Base-by-base conservation (phyloP, 208 protist species). In the Crithidia acanthocephali region DNA sequence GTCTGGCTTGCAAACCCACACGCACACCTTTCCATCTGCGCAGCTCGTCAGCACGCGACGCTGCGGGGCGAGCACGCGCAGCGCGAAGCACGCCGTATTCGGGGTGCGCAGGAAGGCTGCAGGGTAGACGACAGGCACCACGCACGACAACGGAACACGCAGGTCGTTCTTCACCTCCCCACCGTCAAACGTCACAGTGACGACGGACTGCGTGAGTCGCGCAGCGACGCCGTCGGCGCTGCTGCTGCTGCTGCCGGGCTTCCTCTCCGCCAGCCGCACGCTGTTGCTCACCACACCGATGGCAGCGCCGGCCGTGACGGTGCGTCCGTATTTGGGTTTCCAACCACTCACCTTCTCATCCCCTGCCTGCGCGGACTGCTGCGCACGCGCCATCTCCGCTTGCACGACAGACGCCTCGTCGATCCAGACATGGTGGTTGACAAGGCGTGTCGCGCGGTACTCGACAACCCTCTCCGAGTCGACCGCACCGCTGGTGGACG, bases 81-180 rank as follows among this genome's bases (percentile, higher is more conserved):
- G 50, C 9, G 85, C 84, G 63, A 90, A 87, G 25, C 84, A 92
- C 13, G 77, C 79, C 11, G 63, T 84, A 9, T 76, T 67, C 0
- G 74, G 62, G 20, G 68, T 91, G 13, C 72, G 62, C 28, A 88
- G 44, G 51, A 78, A 73, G 15, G 70, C 53, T 10, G 90, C 61
- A 0, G 91, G 87, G 58, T 90, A 88, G 40, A 84, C 72, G 7
- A 88, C 91, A 15, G 88, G 91, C 62, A 91, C 74, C 13, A 95
- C 83, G 28, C 76, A 85, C 60, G 57, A 80, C 47, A 92, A 75
- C 18, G 91, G 91, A n/a, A 92, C 70, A 3, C 63, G 50, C 30
- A 95, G 67, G 18, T 82, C 74, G 53, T 92, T 95, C 37, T 65
- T 70, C 0, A 92, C 58, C 47, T 90, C 79, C 23, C 83, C 82